Evolutionary conservation across 495 filamentous ascomycete genomes (phyloP).

Genomic region (Neurospora intermedia): DNA sequence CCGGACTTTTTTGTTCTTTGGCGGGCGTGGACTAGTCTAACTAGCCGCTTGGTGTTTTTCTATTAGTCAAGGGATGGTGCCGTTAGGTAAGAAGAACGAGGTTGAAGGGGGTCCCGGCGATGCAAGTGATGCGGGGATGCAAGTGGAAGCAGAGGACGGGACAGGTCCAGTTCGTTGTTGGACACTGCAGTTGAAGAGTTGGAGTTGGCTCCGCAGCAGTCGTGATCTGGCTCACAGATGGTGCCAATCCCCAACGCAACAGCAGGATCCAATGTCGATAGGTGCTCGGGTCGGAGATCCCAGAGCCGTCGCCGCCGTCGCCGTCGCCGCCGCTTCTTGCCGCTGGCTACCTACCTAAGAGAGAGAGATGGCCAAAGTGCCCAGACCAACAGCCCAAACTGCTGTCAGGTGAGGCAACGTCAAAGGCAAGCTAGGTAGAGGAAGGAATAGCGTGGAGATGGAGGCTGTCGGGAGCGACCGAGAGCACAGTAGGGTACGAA

Average conservation of each 20-base stretch:
- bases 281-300: not conserved
- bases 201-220: not conserved
- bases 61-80: constrained; percentile 37
- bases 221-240: not conserved
- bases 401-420: not conserved
- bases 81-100: constrained; percentile 39
- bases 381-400: not conserved
- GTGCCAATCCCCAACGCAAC: not conserved
- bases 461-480: not conserved
- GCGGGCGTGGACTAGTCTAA: not conserved
- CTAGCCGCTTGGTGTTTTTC: constrained; percentile 20
- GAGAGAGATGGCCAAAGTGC: not conserved
- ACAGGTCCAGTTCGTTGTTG: constrained; percentile 19
- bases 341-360: not conserved
- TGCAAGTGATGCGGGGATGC: constrained; percentile 31
- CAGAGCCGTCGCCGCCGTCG: not conserved
- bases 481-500: not conserved
- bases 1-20: not conserved
- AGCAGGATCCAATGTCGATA: not conserved
- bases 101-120: constrained; percentile 11
- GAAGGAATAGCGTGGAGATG: not conserved
- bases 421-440: not conserved
- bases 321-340: not conserved
- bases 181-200: not conserved
- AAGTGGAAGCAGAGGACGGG: not conserved